Evolutionary conservation across 2,329 filamentous ascomycete genomes (phyloP).

Genomic region (Arthrobotrys conoides): DNA sequence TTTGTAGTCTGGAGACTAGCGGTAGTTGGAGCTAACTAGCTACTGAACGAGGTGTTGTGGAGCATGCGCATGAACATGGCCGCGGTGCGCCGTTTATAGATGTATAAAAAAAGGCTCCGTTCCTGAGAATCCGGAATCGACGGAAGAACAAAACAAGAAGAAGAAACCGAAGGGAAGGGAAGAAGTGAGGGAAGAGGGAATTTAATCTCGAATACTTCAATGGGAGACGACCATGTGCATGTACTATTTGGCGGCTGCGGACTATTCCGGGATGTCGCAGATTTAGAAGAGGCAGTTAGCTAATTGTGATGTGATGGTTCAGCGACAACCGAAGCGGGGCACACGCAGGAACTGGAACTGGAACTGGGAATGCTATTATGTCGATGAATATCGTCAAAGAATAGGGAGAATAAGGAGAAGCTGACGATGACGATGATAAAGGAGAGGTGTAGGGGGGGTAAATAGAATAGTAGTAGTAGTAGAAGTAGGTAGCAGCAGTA

Average conservation of each 20-base stretch:
- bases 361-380: neutral
- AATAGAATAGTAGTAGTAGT: too few relatives aligned
- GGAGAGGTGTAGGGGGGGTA: neutral
- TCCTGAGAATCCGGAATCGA: constrained; percentile 19
- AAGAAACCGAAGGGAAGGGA: constrained; percentile 17
- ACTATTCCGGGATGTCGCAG: constrained; percentile 43
- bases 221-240: constrained; percentile 12
- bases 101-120: constrained; percentile 22
- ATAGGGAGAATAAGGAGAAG: constrained; percentile 17
- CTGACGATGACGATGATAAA: neutral
- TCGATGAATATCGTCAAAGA: neutral
- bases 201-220: constrained; percentile 20
- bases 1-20: constrained; percentile 14
- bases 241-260: constrained; percentile 20
- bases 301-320: constrained; percentile 41
- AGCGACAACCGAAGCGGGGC: constrained; percentile 45
- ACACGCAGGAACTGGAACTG: constrained; percentile 24
- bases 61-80: constrained; percentile 24
- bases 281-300: constrained; percentile 33
- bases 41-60: constrained; percentile 13
- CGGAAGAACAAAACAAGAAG: constrained; percentile 14
- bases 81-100: neutral
- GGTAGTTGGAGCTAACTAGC: constrained; percentile 3
- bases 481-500: too few relatives aligned
- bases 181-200: constrained; percentile 24